Conservation (phyloP, 306 rosid genomes). For the Trifolium pratense region DNA sequence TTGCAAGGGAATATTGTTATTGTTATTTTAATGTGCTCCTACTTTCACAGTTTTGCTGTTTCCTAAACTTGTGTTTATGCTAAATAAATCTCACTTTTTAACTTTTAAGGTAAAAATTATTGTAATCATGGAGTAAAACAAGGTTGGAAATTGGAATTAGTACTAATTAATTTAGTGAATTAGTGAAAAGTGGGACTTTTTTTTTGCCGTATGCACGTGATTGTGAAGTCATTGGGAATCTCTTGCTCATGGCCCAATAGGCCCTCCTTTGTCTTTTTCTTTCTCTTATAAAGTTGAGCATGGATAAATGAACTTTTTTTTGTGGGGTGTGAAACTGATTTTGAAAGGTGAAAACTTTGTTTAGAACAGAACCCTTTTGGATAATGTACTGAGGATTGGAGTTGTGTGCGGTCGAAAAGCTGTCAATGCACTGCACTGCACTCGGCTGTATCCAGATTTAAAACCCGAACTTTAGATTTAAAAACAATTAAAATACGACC, state of each 20-base stretch:
- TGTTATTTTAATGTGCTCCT: constrained; percentile 22
- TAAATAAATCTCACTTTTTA: constrained; percentile 37
- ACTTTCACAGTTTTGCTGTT: constrained; percentile 5
- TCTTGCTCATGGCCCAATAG: constrained; percentile 32
- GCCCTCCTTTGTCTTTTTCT: constrained; percentile 32
- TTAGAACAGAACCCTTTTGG: constrained; percentile 4
- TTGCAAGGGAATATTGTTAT: constrained; percentile 23
- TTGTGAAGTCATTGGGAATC: constrained; percentile 51
- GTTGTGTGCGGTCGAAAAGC: too few species aligned
- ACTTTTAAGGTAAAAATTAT: neutral
- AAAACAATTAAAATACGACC: too few species aligned
- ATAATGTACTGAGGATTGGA: too few species aligned
- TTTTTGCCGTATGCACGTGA: constrained; percentile 56
- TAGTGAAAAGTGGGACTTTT: constrained; percentile 19
- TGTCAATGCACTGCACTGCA: too few species aligned
- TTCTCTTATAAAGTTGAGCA: neutral
- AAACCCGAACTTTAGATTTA: too few species aligned
- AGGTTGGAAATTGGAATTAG: neutral
- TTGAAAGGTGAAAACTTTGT: constrained; percentile 24
- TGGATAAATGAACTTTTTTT: neutral
- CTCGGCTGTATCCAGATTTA: too few species aligned
- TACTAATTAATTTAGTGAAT: neutral
- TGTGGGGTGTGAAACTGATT: neutral
- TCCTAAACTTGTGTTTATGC: constrained; percentile 42
- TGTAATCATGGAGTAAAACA: constrained; percentile 14